Evolutionary conservation across 441 rosid genomes (phyloP).

Genomic region (Brassica balearica): DNA sequence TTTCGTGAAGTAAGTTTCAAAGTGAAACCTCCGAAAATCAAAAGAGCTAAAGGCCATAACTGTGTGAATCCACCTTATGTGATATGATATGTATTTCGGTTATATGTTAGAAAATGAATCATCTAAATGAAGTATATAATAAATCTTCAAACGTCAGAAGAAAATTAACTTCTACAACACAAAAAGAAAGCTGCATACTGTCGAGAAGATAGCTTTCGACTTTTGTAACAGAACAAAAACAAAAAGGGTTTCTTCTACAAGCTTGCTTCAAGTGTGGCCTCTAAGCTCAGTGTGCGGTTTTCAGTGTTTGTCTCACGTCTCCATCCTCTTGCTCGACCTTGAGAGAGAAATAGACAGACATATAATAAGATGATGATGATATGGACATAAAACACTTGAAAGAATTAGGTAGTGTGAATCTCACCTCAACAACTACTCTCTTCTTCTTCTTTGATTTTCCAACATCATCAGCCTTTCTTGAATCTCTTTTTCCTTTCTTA

Average conservation of each 20-base stretch:
- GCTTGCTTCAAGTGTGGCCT: not conserved
- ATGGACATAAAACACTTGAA: not conserved
- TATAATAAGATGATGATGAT: not conserved
- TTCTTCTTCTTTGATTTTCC: constrained; percentile 58
- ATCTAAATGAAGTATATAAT: not conserved
- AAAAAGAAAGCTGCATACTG: not conserved
- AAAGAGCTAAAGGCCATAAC: not conserved
- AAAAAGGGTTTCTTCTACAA: constrained; percentile 3
- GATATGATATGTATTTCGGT: not conserved
- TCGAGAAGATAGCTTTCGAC: not conserved
- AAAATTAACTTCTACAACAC: not conserved
- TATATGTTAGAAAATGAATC: not conserved
- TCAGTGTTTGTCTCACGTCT: constrained; percentile 43
- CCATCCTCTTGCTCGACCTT: constrained; percentile 70
- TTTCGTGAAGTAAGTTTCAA: not conserved
- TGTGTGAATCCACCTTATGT: not conserved
- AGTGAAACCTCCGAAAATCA: not conserved
- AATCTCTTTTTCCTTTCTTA: constrained; percentile 46
- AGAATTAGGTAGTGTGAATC: not conserved
- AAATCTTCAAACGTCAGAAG: not conserved
- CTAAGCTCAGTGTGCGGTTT: not conserved
- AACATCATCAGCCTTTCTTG: constrained; percentile 50
- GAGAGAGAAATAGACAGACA: constrained; percentile 5
- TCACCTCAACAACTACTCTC: constrained; percentile 47
- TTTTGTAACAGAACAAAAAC: constrained; percentile 7